phyloP scores from a whole-genome alignment of 768 basidiomycete genomes.

The Kwoniella heveanensis region DNA sequence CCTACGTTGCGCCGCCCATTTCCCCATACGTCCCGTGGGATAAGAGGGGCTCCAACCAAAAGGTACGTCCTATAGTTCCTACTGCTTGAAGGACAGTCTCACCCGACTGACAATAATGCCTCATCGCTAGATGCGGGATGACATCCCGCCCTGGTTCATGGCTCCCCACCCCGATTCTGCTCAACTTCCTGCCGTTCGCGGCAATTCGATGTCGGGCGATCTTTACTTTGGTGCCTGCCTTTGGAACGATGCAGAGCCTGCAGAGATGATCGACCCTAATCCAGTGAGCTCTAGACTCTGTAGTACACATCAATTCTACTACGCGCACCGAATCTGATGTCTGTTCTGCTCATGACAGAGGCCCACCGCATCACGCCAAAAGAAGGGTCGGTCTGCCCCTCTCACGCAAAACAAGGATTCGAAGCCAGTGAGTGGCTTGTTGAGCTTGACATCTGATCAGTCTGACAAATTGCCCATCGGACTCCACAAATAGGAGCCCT shows the following conservation, averaged over 20 bases:
- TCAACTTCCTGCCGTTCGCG: not conserved
- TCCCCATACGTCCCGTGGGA: not conserved
- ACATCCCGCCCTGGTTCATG: not conserved
- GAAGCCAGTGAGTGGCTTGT: not conserved
- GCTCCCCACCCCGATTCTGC: not conserved
- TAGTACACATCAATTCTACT: no score
- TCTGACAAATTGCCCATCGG: no score
- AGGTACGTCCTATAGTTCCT: not conserved
- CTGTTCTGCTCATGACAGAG: not conserved
- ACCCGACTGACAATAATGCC: not conserved
- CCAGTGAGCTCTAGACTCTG: not conserved
- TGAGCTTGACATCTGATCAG: no score
- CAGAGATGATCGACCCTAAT: not conserved
- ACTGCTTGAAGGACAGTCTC: not conserved
- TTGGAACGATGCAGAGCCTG: not conserved
- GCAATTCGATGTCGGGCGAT: not conserved
- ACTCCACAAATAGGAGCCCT: not conserved
- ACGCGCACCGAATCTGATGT: no score
- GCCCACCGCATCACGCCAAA: not conserved
- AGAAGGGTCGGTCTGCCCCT: not conserved
- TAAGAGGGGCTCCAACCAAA: not conserved
- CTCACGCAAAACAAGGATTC: not conserved
- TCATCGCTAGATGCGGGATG: not conserved
- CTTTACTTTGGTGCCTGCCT: not conserved
- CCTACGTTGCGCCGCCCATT: not conserved